A percentile compares a stretch with the other conserved stretches of the same genome.
Conservation (phyloP, 1,284 basidiomycete species). For the Rhodotorula sp. region DNA sequence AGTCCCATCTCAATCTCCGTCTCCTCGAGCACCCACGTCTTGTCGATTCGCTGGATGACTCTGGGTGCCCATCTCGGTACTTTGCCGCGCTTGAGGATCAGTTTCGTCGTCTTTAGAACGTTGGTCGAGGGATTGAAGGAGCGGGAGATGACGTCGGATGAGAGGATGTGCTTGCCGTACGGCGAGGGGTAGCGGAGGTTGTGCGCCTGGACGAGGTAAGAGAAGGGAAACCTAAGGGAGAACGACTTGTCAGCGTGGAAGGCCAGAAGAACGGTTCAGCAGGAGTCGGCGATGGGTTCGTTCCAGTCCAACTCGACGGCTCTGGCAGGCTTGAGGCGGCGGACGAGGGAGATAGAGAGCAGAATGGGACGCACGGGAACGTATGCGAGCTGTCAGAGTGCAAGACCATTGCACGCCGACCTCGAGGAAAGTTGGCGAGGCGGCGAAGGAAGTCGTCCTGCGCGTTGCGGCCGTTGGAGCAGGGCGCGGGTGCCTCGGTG, state of each 20-base stretch:
- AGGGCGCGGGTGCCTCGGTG: too few relatives aligned
- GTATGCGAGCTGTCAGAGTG: conserved; percentile 20
- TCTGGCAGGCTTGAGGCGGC: neutral
- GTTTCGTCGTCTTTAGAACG: conserved; percentile 46
- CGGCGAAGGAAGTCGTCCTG: neutral
- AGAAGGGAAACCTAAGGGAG: conserved; percentile 36
- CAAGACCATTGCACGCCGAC: conserved; percentile 21
- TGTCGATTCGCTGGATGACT: conserved; percentile 43
- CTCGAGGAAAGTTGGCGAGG: neutral
- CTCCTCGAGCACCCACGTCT: conserved; percentile 38
- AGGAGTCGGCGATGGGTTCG: neutral
- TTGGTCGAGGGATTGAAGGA: conserved; percentile 34
- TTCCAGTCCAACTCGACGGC: too few relatives aligned
- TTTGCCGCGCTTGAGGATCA: conserved; percentile 51
- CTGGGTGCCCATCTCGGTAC: conserved; percentile 50
- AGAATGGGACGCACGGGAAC: conserved; percentile 17
- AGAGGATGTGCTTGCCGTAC: conserved; percentile 49
- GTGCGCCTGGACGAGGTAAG: conserved; percentile 44
- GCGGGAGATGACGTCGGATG: conserved; percentile 49
- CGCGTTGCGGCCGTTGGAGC: neutral
- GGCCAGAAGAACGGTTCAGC: neutral
- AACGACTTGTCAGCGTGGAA: neutral
- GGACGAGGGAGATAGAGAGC: neutral
- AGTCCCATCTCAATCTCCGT: conserved; percentile 33
- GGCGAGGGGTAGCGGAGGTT: conserved; percentile 52